Evolutionary conservation across 2,329 filamentous ascomycete genomes (phyloP).

Genomic region (Achaetomium macrosporum): DNA sequence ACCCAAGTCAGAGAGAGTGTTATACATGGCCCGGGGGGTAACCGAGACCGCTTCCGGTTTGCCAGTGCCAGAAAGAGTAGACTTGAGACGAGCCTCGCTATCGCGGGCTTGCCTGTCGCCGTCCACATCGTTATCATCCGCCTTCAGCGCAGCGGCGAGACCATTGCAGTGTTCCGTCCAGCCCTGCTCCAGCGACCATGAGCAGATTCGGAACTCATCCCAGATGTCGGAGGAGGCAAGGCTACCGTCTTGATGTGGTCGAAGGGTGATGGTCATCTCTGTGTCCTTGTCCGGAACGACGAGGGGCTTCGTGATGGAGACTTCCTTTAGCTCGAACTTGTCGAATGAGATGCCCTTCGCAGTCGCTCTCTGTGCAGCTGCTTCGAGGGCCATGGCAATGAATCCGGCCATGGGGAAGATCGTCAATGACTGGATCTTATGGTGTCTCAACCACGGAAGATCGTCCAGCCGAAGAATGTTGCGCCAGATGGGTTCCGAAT

Average conservation of each 20-base stretch:
- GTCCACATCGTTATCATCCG: constrained; percentile 38
- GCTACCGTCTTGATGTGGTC: constrained; percentile 33
- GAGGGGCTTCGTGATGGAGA: constrained; percentile 41
- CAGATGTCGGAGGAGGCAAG: constrained; percentile 39
- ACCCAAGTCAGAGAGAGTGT: constrained; percentile 39
- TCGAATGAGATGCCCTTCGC: constrained; percentile 29
- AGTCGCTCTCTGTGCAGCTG: constrained; percentile 34
- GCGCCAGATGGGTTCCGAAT: constrained; percentile 44
- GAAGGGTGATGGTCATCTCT: constrained; percentile 45
- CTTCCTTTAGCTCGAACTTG: constrained; percentile 42
- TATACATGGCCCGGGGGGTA: constrained; percentile 38
- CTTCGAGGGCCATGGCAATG: constrained; percentile 46
- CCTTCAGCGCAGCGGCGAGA: constrained; percentile 38
- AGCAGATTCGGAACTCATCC: constrained; percentile 53
- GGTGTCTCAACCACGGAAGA: constrained; percentile 53
- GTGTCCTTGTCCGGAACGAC: constrained; percentile 44
- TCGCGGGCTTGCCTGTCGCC: constrained; percentile 29
- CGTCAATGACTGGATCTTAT: constrained; percentile 50
- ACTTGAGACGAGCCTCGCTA: constrained; percentile 28
- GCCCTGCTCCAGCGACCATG: constrained; percentile 44
- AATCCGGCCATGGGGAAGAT: constrained; percentile 52
- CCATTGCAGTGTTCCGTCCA: constrained; percentile 56
- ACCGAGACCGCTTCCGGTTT: constrained; percentile 28
- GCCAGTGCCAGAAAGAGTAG: constrained; percentile 28
- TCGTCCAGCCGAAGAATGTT: constrained; percentile 43